These are phyloP conservation scores for Inga oerstediana DNA, from an alignment of 306 rosid genomes.

Conservation along the genomic window DNA sequence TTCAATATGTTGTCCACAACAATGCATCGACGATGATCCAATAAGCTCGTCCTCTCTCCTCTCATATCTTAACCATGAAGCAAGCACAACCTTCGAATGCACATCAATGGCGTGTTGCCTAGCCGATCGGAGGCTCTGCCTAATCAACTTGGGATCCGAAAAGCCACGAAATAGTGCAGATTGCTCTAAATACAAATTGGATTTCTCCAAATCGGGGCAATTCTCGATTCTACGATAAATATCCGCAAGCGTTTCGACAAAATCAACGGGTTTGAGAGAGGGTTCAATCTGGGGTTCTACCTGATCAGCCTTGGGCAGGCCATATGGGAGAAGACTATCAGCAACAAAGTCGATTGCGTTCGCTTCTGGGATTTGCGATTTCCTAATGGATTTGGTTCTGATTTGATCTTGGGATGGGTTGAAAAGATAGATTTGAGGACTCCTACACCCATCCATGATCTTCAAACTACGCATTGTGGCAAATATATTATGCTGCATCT, in stretches of 20 bases:
- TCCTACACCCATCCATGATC: slow-evolving; percentile 83
- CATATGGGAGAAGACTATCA: slow-evolving; percentile 64
- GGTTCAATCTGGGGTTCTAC: slow-evolving; percentile 69
- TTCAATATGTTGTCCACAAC: slow-evolving; percentile 68
- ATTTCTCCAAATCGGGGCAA: slow-evolving; percentile 57
- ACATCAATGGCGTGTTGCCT: slow-evolving; percentile 77
- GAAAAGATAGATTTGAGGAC: slow-evolving; percentile 59
- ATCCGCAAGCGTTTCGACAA: slow-evolving; percentile 50
- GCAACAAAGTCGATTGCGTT: slow-evolving; percentile 27
- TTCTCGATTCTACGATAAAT: slow-evolving; percentile 49
- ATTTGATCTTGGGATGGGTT: slow-evolving; percentile 63
- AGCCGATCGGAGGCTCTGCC: slow-evolving; percentile 68
- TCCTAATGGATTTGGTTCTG: slow-evolving; percentile 42
- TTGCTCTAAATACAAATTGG: slow-evolving; percentile 59
- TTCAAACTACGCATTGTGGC: slow-evolving; percentile 79
- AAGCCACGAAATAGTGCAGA: slow-evolving; percentile 54
- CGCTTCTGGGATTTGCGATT: slow-evolving; percentile 36
- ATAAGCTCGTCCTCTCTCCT: slow-evolving; percentile 79
- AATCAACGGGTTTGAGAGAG: slow-evolving; percentile 50
- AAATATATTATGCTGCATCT: slow-evolving; percentile 77
- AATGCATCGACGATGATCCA: slow-evolving; percentile 62
- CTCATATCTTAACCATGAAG: slow-evolving; percentile 78
- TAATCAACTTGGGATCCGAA: slow-evolving; percentile 61
- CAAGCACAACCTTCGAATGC: slow-evolving; percentile 68
- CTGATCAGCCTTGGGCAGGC: slow-evolving; percentile 64